Evolutionary conservation across 495 filamentous ascomycete species (phyloP), one percentile per base, ranked within the genome.

Genomic region (Corynascus novoguineensis): DNA sequence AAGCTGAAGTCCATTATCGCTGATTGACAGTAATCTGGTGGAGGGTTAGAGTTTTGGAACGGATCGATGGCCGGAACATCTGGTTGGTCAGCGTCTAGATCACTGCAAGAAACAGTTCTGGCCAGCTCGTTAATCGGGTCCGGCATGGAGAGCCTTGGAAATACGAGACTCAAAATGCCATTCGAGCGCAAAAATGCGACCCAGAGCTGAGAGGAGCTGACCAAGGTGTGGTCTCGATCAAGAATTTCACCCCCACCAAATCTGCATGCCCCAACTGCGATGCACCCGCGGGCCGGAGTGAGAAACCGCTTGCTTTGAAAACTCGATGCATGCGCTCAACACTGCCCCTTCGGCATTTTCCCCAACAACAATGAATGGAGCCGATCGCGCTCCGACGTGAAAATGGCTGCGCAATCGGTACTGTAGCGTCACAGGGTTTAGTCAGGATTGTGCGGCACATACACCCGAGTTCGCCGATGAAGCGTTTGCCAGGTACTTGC

Each of bases 291-390:
- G 31, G 5, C 31, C 6, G 6, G 31, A 32, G 11, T 32, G 31
- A 32, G 31, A 32, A 11, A 5, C 31, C 31, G 31, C 5, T 5
- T 32, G 31, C 37, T 40, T 17, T n/a, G n/a, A 40, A 17, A 5
- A 17, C 11, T 40, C 15, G 37, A 10, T 31, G 40, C 40, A 29
- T n/a, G n/a, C 24, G 25, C 31, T 9, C 11, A 15, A 28, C 45
- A 47, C 45, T 28, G 45, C 45, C 45, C n/a, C 45, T n/a, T n/a
- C 45, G 45, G 45, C 45, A 47, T 21, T 31, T n/a, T n/a, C n/a
- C 45, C 45, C 15, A 47, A 8, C n/a, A 31, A n/a, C 37, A 41
- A 44, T 44, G 24, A 8, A 47, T 17, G 14, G n/a, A 47, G 24
- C 44, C 44, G 5, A 24, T 28, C 44, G 24, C 25, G 1, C 25